Base-by-base conservation (phyloP, 2,329 filamentous ascomycete genomes). In the Penicillium expansum region DNA sequence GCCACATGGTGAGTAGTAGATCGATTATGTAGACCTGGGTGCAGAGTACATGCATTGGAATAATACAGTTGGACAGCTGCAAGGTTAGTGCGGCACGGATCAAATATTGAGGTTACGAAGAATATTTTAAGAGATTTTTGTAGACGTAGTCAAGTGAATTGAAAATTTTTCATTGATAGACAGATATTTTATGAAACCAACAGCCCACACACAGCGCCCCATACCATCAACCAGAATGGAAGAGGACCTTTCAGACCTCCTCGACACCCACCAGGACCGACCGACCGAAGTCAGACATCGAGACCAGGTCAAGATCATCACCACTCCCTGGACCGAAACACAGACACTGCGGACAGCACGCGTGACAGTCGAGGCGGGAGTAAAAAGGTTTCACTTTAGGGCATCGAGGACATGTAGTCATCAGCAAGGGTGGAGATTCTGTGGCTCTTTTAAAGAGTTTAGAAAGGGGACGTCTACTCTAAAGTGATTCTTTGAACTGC, bases 341-440 rank as follows among this genome's bases (percentile, higher is more conserved):
- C 62, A 65, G 64, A 63, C 60, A 59, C 60, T 62, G 56, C 57
- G 55, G 61, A 52, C 83, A 74, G 74, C 53, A 62, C 62, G 62
- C 60, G 61, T 66, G 52, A 59, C 62, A 55, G 65, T 74, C 70
- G 71, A 73, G 69, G 63, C 77, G 74, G 77, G 71, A 81, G 78
- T 78, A 73, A 82, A 79, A 78, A 78, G 82, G 82, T 78, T 88
- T 92, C 90, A 94, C 90, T 92, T 89, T 90, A 85, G 87, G 88
- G 88, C 80, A 83, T 82, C 86, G 90, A 90, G 89, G 90, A 90
- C 88, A 84, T 90, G 70, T 63, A 79, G 77, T 95, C 91, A 94
- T 95, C 91, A 90, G 89, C 90, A 90, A 91, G 90, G 89, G 87
- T 93, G 85, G 86, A 86, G 85, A 82, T 81, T 91, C 88, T 93